Base-by-base conservation (phyloP, 768 basidiomycete genomes). In the Tricholoma sp. region DNA sequence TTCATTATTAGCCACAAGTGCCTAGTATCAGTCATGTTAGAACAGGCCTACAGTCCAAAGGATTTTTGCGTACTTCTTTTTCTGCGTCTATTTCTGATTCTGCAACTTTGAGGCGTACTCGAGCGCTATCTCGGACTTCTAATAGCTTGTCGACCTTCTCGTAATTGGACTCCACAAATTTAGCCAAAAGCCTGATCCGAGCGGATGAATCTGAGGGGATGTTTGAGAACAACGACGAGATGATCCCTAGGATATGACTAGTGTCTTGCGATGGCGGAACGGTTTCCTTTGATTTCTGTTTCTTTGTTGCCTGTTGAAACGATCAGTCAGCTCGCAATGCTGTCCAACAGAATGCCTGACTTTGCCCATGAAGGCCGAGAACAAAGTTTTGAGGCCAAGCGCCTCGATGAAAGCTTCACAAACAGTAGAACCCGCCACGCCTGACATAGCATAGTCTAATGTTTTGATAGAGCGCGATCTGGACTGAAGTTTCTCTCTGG, bases 71-170 rank as follows among this genome's bases (percentile, higher is more conserved):
- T 44, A 85, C 88, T 76, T 86, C 76, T 70, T 82, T 84, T 65
- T 92, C 92, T 33, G 67, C 59, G 39, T 80, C 82, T 50, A 98
- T 85, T 52, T 88, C 88, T 33, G 72, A 70, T 37, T 97, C 85
- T 2, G 83, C 79, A 6, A 64, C 71, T 53, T 72, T 79, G 47
- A 98, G 72, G 11, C 90, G 78, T 8, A 70, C 72, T 37, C 78
- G 76, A 2, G 91, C 84, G 37, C 74, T 77, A 57, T 94, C 92
- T 50, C 95, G 76, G 61, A 94, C 82, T 65, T 98, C 96, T 24
- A 97, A 72, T 31, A 99, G 74, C 63, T 95, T 91, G 68, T 98
- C 97, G 7, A 91, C 84, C 69, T 99, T 98, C 67, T 95, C 94
- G 65, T 97, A 99, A 52, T 88, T 83, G 28, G 73, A 79, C 70